Base-by-base conservation (phyloP, 1,284 basidiomycete species). In the Sanghuangporus sanghuang region DNA sequence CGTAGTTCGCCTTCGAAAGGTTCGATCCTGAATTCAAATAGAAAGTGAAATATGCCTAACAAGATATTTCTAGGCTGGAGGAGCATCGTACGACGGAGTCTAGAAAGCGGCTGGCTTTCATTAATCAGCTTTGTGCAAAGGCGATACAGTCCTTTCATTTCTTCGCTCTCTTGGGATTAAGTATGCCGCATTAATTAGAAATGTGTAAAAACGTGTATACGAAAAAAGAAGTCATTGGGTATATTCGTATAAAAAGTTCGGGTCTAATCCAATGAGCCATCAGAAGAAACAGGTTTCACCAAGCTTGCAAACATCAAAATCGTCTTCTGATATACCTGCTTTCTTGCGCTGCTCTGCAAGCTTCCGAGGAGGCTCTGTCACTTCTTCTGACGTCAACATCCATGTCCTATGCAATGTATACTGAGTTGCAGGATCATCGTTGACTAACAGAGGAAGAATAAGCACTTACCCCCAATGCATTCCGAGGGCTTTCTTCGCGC, bases 1-100 rank as follows among this genome's bases (percentile, higher is more conserved):
- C 69, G 77, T 93, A 61, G 74, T 80, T 59, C 81, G 82, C 69
- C 77, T 93, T 73, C 82, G 90, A 74, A 92, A 91, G 83, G 92
- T 90, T 65, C 68, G 81, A 71, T 53, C 44, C 44, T 18, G 3
- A n/a, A 16, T 42, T n/a, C n/a, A 12, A n/a, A 7, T 46, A 46
- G 21, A 11, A 46, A n/a, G 16, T 46, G 3, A 5, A 6, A 6
- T 46, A 46, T 16, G 44, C 12, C 21, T 16, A 46, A n/a, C 5
- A n/a, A 7, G 6, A 18, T n/a, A 18, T 7, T 18, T 7, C 16
- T n/a, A 69, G 68, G 69, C 67, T 40, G 69, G 70, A 14, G 70
- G 69, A 32, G 69, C 70, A 9, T 68, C 68, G 46, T 70, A 71
- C 54, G 68, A 71, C 57, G 68, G 69, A 40, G 69, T 66, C 32